phyloP scores from a whole-genome alignment of 257 asterid species.

The Marsdenia floribunda region DNA sequence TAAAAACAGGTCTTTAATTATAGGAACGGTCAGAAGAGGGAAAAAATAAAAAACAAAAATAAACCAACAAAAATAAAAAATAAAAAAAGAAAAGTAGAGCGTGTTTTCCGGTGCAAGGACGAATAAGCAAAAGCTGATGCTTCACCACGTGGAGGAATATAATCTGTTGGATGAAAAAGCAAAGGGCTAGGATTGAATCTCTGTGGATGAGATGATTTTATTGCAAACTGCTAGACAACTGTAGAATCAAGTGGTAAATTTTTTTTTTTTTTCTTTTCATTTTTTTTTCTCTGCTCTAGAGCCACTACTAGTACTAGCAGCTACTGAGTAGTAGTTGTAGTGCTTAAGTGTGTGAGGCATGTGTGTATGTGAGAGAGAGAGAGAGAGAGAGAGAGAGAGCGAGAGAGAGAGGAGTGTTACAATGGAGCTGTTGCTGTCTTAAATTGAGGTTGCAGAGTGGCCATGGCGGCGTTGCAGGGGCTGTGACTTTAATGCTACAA shows the following conservation, averaged over 20 bases:
- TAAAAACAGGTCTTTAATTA: slow-evolving; percentile 19
- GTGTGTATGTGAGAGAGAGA: slow-evolving; percentile 20
- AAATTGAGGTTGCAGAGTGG: slow-evolving; percentile 62
- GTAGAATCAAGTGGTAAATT: slow-evolving; percentile 44
- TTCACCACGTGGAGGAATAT: slow-evolving; percentile 31
- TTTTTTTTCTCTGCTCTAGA: slow-evolving; percentile 24
- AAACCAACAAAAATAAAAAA: background rate
- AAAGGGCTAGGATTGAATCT: slow-evolving; percentile 34
- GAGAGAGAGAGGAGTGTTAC: slow-evolving; percentile 7
- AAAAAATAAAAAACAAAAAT: background rate
- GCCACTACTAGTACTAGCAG: background rate
- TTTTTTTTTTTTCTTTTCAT: slow-evolving; percentile 5
- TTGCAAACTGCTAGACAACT: slow-evolving; percentile 53
- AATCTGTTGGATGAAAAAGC: slow-evolving; percentile 32
- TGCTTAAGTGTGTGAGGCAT: slow-evolving; percentile 9
- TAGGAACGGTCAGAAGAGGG: slow-evolving; percentile 15
- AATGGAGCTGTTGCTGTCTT: slow-evolving; percentile 36
- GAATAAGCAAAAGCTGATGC: slow-evolving; percentile 52
- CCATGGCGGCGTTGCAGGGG: slow-evolving; percentile 97
- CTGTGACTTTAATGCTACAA: slow-evolving; percentile 65
- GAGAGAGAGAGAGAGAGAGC: slow-evolving; percentile 22
- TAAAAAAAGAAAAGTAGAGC: slow-evolving; percentile 25
- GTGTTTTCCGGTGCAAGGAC: slow-evolving; percentile 88
- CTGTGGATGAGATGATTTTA: slow-evolving; percentile 28
- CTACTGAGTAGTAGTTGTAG: background rate